Base-by-base conservation (phyloP, 78 protist genomes). In the Neovahlkampfia damariscottae region DNA sequence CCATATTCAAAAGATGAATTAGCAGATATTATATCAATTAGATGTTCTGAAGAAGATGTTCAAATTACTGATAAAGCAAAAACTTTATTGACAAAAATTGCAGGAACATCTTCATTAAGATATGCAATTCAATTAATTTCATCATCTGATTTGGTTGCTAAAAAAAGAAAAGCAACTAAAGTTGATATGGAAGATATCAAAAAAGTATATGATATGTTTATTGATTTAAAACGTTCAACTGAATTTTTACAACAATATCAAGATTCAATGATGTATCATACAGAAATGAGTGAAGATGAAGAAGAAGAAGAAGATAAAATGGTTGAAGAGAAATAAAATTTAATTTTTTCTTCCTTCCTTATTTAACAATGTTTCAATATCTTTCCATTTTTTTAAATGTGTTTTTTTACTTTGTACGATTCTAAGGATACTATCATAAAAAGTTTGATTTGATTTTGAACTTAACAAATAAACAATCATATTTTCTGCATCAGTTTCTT, bases 41-140 rank as follows among this genome's bases (percentile, higher is more conserved):
- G 80, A 10, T 78, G 78, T 36, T 93, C 91, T 62, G 99, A 96
- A 80, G 99, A 96, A 75, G 98, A 95, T 40, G 98, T 95, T 1
- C 93, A 90, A 27, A 78, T 89, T 41, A 68, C 71, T n/a, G 97
- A 94, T 10, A 93, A 92, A 3, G 97, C 96, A 8, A 40, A 79
- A 9, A 70, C 79, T 9, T 82, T 88, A 5, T 91, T 95, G 78
- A 92, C 95, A 28, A 78, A 78, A 71, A 80, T 93, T 8, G 96
- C 90, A 30, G 35, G 40, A 58, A 90, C 86, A 34, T 88, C 96
- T 1, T 89, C 95, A 6, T 93, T 95, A 5, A 91, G 98, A 32
- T 95, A 95, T 41, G 91, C 96, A 19, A 86, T 95, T 34, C 98
- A 95, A 67, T 68, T 93, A 70, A 95, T 95, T 86, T 87, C 91